These are phyloP conservation scores for Misopates orontium DNA, from an alignment of 257 asterid species.

Conservation along the genomic window DNA sequence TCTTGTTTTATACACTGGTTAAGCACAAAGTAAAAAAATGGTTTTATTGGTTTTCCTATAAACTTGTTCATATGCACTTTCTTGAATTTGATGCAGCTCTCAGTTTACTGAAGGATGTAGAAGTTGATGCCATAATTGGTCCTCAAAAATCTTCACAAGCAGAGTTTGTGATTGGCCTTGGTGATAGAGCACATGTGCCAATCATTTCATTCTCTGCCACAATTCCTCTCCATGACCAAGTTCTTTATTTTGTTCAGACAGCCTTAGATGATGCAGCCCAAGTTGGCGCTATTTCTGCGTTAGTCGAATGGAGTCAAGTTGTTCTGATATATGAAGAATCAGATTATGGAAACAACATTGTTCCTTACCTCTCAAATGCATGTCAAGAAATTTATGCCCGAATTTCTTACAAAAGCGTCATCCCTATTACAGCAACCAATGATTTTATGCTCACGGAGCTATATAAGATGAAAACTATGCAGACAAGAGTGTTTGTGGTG, in stretches of 20 bases:
- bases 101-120: conserved; percentile 19
- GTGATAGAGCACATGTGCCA: conserved; percentile 24
- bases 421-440: conserved; percentile 27
- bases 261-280: conserved; percentile 26
- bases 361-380: conserved; percentile 31
- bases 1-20: neutral
- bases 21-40: too few relatives aligned
- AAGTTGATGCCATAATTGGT: conserved; percentile 27
- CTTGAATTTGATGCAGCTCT: conserved; percentile 24
- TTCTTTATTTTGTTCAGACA: conserved; percentile 31
- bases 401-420: conserved; percentile 23
- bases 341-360: conserved; percentile 21
- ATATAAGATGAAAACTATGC: conserved; percentile 24
- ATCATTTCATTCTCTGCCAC: conserved; percentile 13
- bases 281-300: conserved; percentile 29
- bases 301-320: conserved; percentile 38
- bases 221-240: conserved; percentile 1
- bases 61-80: too few relatives aligned
- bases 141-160: conserved; percentile 29
- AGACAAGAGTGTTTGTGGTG: conserved; percentile 16
- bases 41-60: too few relatives aligned
- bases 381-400: conserved; percentile 21
- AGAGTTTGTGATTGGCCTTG: conserved; percentile 26
- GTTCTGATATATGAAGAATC: conserved; percentile 34
- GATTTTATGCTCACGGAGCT: conserved; percentile 23